phyloP scores from a whole-genome alignment of 345 rosid species.

The Noccaea caerulescens region DNA sequence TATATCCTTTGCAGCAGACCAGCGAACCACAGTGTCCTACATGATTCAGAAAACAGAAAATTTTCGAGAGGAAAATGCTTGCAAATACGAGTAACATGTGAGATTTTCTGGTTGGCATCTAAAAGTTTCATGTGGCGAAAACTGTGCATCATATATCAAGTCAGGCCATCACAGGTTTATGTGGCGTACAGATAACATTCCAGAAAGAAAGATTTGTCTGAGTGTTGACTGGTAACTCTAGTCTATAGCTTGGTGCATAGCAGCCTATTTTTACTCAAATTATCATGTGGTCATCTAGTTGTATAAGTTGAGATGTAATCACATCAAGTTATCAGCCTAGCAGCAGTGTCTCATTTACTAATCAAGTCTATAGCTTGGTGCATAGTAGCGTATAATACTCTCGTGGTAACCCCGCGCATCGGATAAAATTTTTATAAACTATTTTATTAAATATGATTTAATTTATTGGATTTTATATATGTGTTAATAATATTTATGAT shows the following conservation, averaged over 20 bases:
- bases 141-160: conserved; percentile 4
- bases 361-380: not conserved
- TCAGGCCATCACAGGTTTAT: conserved; percentile 15
- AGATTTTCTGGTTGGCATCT: conserved; percentile 30
- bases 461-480: too few relatives aligned
- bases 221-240: conserved; percentile 17
- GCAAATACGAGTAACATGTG: too few relatives aligned
- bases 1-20: conserved; percentile 99
- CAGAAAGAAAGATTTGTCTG: not conserved
- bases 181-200: not conserved
- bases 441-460: too few relatives aligned
- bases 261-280: not conserved
- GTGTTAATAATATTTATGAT: too few relatives aligned
- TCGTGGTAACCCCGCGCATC: too few relatives aligned
- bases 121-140: conserved; percentile 17
- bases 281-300: conserved; percentile 18
- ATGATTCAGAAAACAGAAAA: conserved; percentile 35
- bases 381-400: too few relatives aligned
- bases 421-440: too few relatives aligned
- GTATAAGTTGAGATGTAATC: conserved; percentile 12
- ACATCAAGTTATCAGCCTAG: conserved; percentile 30
- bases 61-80: too few relatives aligned
- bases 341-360: conserved; percentile 45
- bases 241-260: conserved; percentile 4
- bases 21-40: conserved; percentile 96